Base-by-base conservation (phyloP, 345 rosid genomes). In the Clausena lansium region DNA sequence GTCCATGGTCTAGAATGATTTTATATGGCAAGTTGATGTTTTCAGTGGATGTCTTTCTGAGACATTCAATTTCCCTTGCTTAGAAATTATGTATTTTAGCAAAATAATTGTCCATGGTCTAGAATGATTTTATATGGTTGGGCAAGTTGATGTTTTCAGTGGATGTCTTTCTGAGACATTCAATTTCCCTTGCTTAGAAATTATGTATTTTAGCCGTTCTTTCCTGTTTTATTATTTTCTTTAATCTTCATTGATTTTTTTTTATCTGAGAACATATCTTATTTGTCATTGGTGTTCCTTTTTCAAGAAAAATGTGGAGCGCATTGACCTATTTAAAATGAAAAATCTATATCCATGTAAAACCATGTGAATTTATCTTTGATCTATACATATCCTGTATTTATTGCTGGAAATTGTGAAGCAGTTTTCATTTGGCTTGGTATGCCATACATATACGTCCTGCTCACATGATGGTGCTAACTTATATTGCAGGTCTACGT, bases 401-500 rank as follows among this genome's bases (percentile, higher is more conserved):
- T 65, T 2, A 45, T 45, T 65, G 47, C 20, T n/a, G 32, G 64
- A 71, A 45, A 35, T 20, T 33, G 33, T 32, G 41, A 55, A 32
- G 60, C 20, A 35, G 24, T 32, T 2, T 5, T 5, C 3, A 9
- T 19, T 66, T 57, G 35, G 47, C 24, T 25, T 58, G 33, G 24
- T 15, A n/a, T 22, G 22, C 65, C 24, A 36, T 36, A 59, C 67
- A 20, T 35, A 28, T 20, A 6, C 6, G 32, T 28, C 38, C 28
- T 61, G 36, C 20, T 74, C 0, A 24, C 67, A 59, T 28, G 28
- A 61, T 61, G 54, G 15, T 41, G 68, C 58, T 74, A 41, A 64
- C 41, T 30, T 41, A n/a, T 22, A 54, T 79, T 77, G 78, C 84
- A 95, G 99, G 89, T 91, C 98, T 67, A 93, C 97, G 15, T 95